A percentile compares a stretch with the other conserved stretches of the same genome.
phyloP scores from a whole-genome alignment of 2,329 filamentous ascomycete species.

The Parascedosporium putredinis region DNA sequence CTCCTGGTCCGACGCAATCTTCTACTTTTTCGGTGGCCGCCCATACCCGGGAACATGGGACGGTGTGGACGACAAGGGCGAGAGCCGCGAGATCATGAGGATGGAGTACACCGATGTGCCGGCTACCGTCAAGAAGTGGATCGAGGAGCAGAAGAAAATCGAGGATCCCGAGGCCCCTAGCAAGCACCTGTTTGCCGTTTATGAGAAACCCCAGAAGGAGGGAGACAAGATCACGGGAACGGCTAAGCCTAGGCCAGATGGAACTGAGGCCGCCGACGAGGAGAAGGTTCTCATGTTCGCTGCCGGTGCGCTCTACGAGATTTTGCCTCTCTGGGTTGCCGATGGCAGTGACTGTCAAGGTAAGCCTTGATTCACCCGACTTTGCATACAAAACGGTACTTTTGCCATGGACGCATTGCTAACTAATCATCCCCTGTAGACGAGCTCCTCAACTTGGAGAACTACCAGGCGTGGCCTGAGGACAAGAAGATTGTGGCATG shows the following conservation, averaged over 20 bases:
- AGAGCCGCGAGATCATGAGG: conserved; percentile 25
- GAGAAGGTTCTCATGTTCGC: conserved; percentile 30
- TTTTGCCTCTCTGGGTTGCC: conserved; percentile 31
- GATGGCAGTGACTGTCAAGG: conserved; percentile 25
- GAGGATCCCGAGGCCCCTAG: conserved; percentile 14
- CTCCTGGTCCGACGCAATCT: conserved; percentile 19
- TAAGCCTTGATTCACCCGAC: conserved; percentile 12
- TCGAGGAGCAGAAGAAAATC: conserved; percentile 25
- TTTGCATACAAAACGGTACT: background rate
- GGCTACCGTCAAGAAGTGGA: conserved; percentile 26
- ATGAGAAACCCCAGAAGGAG: conserved; percentile 21
- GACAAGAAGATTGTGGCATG: conserved; percentile 21
- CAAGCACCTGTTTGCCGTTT: conserved; percentile 24
- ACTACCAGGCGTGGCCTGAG: conserved; percentile 17
- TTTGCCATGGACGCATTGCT: too few relatives aligned
- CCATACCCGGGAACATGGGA: conserved; percentile 29
- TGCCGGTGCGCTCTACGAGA: conserved; percentile 31
- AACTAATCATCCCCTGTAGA: background rate
- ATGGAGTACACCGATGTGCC: conserved; percentile 26
- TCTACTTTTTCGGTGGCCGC: conserved; percentile 16
- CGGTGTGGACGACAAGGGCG: conserved; percentile 29
- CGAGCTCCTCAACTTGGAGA: conserved; percentile 17
- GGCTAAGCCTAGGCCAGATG: conserved; percentile 12
- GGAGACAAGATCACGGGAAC: conserved; percentile 25
- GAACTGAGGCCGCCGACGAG: conserved; percentile 10